Percentiles rank a stretch among this genome's conserved stretches.
Evolutionary conservation across 768 basidiomycete species (phyloP).

Genomic region (Vishniacozyma victoriae): DNA sequence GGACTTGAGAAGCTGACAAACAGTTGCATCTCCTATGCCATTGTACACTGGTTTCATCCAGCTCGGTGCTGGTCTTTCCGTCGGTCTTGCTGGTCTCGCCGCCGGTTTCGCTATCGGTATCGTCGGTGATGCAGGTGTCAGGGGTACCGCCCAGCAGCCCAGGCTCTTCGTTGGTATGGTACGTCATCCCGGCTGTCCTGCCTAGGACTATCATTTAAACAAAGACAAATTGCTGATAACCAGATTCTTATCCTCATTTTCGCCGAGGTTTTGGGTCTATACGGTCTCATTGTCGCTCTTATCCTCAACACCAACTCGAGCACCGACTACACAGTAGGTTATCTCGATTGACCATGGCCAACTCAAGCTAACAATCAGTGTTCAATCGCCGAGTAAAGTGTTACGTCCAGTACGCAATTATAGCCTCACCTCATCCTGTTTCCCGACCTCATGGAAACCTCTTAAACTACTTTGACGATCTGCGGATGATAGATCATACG

Average conservation of each 20-base stretch:
- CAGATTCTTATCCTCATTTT: conserved; percentile 94
- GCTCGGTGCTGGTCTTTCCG: conserved; percentile 75
- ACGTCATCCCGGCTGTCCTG: conserved; percentile 9
- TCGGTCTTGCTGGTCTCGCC: conserved; percentile 71
- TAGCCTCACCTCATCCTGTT: too few species aligned
- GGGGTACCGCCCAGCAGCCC: conserved; percentile 95
- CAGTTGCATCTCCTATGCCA: conserved; percentile 72
- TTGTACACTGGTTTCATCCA: conserved; percentile 69
- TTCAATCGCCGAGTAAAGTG: conserved; percentile 14
- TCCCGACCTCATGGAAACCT: too few species aligned
- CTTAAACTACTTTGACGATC: too few species aligned
- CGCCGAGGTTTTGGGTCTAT: conserved; percentile 68
- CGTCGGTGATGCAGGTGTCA: conserved; percentile 96
- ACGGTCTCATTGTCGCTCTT: conserved; percentile 90
- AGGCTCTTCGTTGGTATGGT: conserved; percentile 87
- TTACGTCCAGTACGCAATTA: not conserved
- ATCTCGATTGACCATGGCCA: not conserved
- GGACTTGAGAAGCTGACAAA: not conserved
- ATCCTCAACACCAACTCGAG: conserved; percentile 74
- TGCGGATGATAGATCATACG: too few species aligned
- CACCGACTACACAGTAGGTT: conserved; percentile 33
- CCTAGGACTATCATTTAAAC: not conserved
- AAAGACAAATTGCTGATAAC: not conserved
- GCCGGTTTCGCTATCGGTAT: conserved; percentile 65
- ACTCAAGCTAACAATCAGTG: conserved; percentile 10